Percentiles rank a stretch among this genome's conserved stretches.
Evolutionary conservation across 1,284 basidiomycete genomes (phyloP).

Genomic region (Porogramme epimiltina): DNA sequence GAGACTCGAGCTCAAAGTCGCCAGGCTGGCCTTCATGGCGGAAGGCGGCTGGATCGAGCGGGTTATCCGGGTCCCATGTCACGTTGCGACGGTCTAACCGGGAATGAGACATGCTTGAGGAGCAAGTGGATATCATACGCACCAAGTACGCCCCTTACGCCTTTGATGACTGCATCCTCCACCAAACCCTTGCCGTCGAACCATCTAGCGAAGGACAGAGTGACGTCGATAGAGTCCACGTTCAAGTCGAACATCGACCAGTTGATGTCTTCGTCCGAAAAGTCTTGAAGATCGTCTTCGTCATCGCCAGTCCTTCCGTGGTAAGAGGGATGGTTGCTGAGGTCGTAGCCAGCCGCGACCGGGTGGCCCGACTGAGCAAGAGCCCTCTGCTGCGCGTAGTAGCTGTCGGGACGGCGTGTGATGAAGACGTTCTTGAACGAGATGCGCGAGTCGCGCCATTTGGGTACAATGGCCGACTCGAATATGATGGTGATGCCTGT

Average conservation of each 20-base stretch:
- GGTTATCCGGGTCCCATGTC: constrained; percentile 81
- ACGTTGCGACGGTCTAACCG: constrained; percentile 85
- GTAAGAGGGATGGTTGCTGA: constrained; percentile 73
- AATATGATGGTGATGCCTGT: constrained; percentile 96
- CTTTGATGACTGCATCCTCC: constrained; percentile 89
- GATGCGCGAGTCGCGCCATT: constrained; percentile 95
- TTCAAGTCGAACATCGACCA: constrained; percentile 91
- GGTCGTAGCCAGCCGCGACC: constrained; percentile 70
- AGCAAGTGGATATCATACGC: constrained; percentile 26
- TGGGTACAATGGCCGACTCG: constrained; percentile 96
- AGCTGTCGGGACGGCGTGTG: constrained; percentile 68
- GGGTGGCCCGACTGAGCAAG: constrained; percentile 41
- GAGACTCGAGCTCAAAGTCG: constrained; percentile 91
- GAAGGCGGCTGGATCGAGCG: constrained; percentile 79
- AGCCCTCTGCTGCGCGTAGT: constrained; percentile 16
- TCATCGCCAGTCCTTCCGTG: constrained; percentile 59
- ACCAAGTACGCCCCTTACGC: constrained; percentile 94
- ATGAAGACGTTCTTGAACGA: constrained; percentile 98
- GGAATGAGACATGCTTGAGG: background rate
- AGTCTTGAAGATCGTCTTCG: constrained; percentile 27
- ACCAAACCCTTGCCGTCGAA: constrained; percentile 94
- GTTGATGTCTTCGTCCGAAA: constrained; percentile 56
- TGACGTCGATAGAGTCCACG: constrained; percentile 95
- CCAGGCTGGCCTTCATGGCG: constrained; percentile 75
- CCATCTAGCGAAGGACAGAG: constrained; percentile 92